Evolutionary conservation across 306 rosid species (phyloP), one percentile per base, ranked within the genome.

Genomic region (Cucumis cinereus): DNA sequence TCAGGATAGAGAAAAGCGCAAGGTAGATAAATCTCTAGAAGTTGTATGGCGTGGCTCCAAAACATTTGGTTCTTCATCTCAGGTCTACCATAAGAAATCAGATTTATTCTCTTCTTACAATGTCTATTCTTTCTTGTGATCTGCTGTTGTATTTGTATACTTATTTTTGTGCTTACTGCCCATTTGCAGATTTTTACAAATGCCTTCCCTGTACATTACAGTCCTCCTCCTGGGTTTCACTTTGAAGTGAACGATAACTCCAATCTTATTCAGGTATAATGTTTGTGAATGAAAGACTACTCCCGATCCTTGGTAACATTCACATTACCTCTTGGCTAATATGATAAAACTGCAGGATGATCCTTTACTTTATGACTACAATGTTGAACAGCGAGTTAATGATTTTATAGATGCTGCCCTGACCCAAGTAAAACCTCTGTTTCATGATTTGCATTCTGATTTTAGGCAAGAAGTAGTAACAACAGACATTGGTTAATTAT

Each of bases 21-120:
- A 79, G 82, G 80, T 1, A 50, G 90, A 90, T 5, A 93, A 93
- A 64, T 80, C 97, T 47, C 96, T 93, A 53, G 98, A 93, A 87
- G 97, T 93, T 74, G 84, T 93, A 60, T 93, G 98, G 98, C 96
- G 92, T 43, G 98, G 85, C 14, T 93, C 97, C 76, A 87, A 83
- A 64, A 88, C 92, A 50, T 90, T 91, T 83, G 96, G 97, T 73
- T 88, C 96, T 58, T 89, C 96, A 61, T 78, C 93, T 78, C 93
- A 91, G 97, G 97, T 88, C 71, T 41, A 62, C 45, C 57, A 54
- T 36, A 82, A 79, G 61, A 57, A 40, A 40, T 73, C 70, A 30
- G 10, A 73, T 45, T 45, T 67, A 40, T 10, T 23, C 56, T 69
- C 40, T 67, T 67, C 54, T 23, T 23, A 45, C 38, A 45, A 15